phyloP scores from a whole-genome alignment of 2,329 filamentous ascomycete species.

The Fusarium miscanthi region DNA sequence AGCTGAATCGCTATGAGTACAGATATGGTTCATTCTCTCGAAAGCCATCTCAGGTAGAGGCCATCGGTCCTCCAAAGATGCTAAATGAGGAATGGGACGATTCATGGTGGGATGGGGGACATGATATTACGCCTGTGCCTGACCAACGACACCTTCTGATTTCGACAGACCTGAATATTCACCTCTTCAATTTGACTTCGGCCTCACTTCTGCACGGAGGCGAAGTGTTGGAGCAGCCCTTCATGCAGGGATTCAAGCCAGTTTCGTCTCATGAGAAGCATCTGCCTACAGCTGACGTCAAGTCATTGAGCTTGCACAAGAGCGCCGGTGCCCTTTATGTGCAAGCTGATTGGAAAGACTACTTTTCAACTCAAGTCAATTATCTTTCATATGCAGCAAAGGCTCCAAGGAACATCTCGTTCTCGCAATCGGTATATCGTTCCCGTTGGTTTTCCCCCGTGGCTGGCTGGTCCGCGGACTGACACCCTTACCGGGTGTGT shows the following conservation, averaged over 20 bases:
- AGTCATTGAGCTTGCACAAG: not conserved
- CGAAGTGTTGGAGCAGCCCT: not conserved
- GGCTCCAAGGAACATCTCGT: fast-evolving
- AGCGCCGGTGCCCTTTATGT: not conserved
- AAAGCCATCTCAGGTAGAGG: not conserved
- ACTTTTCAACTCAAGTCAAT: not conserved
- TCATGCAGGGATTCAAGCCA: not conserved
- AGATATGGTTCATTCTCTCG: not conserved
- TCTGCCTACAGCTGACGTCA: not conserved
- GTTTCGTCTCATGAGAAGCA: not conserved
- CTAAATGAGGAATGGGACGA: not conserved
- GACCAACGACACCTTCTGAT: not conserved
- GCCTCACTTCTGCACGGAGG: not conserved
- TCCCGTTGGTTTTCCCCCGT: not conserved
- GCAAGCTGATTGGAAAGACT: not conserved
- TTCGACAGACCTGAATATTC: not conserved
- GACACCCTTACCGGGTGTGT: not conserved
- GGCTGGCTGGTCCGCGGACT: not conserved
- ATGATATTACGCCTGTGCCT: not conserved
- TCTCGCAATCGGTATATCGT: not conserved
- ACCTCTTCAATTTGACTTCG: not conserved
- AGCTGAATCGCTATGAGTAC: not conserved
- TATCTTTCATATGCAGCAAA: not conserved
- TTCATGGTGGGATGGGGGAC: not conserved
- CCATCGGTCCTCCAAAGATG: not conserved